These are phyloP conservation scores for Aspergillus bridgeri DNA, from an alignment of 495 filamentous ascomycete genomes.

Conservation along the genomic window DNA sequence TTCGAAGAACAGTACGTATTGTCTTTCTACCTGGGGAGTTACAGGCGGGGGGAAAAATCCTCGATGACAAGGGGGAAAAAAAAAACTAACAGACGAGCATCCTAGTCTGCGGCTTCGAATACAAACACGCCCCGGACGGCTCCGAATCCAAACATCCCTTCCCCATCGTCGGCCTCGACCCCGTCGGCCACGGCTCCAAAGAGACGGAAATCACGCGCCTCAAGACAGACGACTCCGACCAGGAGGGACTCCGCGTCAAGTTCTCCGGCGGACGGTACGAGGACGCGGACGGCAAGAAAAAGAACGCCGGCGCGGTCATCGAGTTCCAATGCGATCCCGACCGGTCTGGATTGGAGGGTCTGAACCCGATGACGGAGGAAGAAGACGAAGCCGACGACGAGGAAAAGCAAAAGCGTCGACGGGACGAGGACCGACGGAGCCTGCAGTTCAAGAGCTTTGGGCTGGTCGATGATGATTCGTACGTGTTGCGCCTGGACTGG, in stretches of 20 bases:
- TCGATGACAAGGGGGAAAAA: too few relatives aligned
- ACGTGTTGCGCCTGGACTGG: constrained; percentile 74
- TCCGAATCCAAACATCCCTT: constrained; percentile 44
- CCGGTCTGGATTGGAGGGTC: constrained; percentile 65
- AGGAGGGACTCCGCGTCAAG: constrained; percentile 67
- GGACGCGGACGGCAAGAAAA: constrained; percentile 39
- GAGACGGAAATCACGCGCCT: constrained; percentile 62
- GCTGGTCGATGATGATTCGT: constrained; percentile 43
- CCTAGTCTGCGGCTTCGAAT: constrained; percentile 78
- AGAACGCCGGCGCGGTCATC: constrained; percentile 65
- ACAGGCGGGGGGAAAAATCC: too few relatives aligned
- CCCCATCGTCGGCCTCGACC: constrained; percentile 70
- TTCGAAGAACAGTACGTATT: constrained; percentile 38
- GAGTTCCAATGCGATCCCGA: constrained; percentile 79
- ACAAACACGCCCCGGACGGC: constrained; percentile 42
- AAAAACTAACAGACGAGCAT: constrained; percentile 5
- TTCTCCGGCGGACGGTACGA: constrained; percentile 64
- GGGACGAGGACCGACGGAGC: constrained; percentile 48
- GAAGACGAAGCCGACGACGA: constrained; percentile 15
- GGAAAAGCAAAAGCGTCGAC: constrained; percentile 15
- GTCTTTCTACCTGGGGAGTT: too few relatives aligned
- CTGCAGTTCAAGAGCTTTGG: constrained; percentile 70
- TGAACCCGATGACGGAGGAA: constrained; percentile 31
- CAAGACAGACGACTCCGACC: constrained; percentile 56
- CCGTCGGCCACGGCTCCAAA: constrained; percentile 18